A percentile compares a stretch with the other conserved stretches of the same genome.
Conservation (phyloP, 257 asterid species). For the Cynanchum wilfordii region DNA sequence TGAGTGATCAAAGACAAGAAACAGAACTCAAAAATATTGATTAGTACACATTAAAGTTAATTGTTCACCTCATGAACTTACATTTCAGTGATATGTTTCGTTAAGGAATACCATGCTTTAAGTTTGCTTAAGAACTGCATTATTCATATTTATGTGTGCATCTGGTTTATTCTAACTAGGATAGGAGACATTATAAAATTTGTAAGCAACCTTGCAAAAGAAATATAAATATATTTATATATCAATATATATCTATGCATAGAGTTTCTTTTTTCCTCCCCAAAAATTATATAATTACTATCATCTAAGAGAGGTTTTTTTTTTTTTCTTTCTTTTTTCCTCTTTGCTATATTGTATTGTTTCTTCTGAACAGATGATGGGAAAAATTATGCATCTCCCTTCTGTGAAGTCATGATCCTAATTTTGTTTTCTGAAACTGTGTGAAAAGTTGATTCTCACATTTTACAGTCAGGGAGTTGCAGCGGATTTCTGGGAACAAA, state of each 20-base stretch:
- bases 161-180: neutral
- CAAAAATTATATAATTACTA: neutral
- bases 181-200: neutral
- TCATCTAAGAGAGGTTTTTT: conserved; percentile 1
- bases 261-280: neutral
- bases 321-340: neutral
- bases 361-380: neutral
- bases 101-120: neutral
- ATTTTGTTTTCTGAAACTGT: conserved; percentile 18
- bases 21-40: neutral
- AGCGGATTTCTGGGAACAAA: conserved; percentile 67
- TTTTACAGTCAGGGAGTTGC: conserved; percentile 95
- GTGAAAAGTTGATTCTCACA: conserved; percentile 76
- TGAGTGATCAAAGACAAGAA: neutral
- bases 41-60: neutral
- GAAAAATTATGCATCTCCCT: conserved; percentile 4
- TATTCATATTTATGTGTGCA: neutral
- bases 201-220: neutral
- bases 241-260: neutral
- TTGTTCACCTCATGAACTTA: neutral
- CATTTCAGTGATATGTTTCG: neutral
- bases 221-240: neutral
- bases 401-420: conserved; percentile 1
- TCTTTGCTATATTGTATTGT: neutral
- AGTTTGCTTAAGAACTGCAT: neutral